phyloP scores from a whole-genome alignment of 1,284 basidiomycete species.

The Moesziomyces antarcticus region DNA sequence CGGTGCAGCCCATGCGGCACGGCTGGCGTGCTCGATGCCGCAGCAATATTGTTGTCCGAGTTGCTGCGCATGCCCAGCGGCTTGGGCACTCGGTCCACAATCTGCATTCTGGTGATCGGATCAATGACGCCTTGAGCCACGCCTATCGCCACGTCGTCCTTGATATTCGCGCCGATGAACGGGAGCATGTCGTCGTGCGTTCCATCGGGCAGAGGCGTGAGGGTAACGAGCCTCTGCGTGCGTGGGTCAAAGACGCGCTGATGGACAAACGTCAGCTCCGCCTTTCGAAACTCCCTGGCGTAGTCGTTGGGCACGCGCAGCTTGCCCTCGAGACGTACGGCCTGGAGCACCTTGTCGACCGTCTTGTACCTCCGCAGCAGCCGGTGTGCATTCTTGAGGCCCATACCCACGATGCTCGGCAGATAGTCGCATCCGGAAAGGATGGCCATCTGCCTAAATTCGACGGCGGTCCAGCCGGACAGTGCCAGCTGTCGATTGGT shows the following conservation, averaged over 20 bases:
- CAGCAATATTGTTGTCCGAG: conserved; percentile 14
- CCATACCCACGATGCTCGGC: conserved; percentile 68
- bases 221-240: conserved; percentile 40
- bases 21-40: neutral
- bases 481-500: conserved; percentile 81
- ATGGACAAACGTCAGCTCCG: conserved; percentile 92
- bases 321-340: conserved; percentile 84
- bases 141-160: conserved; percentile 69
- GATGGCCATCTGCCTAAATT: conserved; percentile 96
- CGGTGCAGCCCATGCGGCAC: conserved; percentile 9
- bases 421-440: conserved; percentile 95
- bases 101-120: conserved; percentile 78
- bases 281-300: conserved; percentile 74
- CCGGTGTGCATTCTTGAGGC: conserved; percentile 85
- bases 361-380: conserved; percentile 86
- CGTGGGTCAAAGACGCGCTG: conserved; percentile 90
- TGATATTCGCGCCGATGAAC: conserved; percentile 58
- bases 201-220: conserved; percentile 58
- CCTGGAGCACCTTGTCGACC: conserved; percentile 85
- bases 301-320: conserved; percentile 78
- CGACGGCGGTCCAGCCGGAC: conserved; percentile 84
- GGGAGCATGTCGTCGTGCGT: conserved; percentile 46
- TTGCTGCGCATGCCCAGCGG: conserved; percentile 13
- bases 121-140: conserved; percentile 82
- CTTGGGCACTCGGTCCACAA: conserved; percentile 67